A percentile compares a stretch with the other conserved stretches of the same genome.
Conservation (phyloP, 768 basidiomycete species). For the Psilocybe subaeruginosa region DNA sequence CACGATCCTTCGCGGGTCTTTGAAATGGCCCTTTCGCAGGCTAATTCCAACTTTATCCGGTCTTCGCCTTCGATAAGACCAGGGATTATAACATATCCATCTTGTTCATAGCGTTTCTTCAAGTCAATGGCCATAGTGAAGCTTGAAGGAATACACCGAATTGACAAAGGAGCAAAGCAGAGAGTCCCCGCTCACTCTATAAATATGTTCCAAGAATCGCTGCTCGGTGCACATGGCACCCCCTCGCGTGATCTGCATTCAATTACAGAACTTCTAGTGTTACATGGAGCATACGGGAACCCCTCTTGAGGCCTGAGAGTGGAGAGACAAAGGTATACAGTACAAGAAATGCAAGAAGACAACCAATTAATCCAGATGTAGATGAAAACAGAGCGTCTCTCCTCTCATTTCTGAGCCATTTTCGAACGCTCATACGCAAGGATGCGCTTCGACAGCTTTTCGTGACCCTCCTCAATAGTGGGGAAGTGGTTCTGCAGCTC, state of each 20-base stretch:
- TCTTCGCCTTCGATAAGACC: slow-evolving; percentile 49
- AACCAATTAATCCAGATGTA: not conserved
- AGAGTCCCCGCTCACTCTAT: not conserved
- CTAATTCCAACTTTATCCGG: slow-evolving; percentile 43
- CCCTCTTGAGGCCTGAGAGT: not conserved
- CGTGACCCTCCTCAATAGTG: slow-evolving; percentile 39
- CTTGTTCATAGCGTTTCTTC: slow-evolving; percentile 56
- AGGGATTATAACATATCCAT: slow-evolving; percentile 70
- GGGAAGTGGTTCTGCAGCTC: slow-evolving; percentile 44
- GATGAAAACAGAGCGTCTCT: not conserved
- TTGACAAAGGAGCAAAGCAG: not conserved
- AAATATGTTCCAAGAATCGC: not conserved
- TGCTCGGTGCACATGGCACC: not conserved
- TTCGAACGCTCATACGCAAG: slow-evolving; percentile 31
- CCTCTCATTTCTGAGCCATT: slow-evolving; percentile 1
- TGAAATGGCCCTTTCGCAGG: slow-evolving; percentile 52
- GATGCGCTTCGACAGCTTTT: slow-evolving; percentile 49
- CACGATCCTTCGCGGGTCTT: slow-evolving; percentile 64
- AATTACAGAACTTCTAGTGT: not conserved
- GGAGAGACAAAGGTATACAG: too few species aligned
- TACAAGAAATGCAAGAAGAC: not conserved
- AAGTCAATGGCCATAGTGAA: slow-evolving; percentile 26
- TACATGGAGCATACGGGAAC: not conserved
- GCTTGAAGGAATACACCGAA: not conserved
- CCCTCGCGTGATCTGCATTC: not conserved